These are phyloP conservation scores for Boletus nobilissimus DNA, from an alignment of 1,284 basidiomycete genomes.

Conservation along the genomic window DNA sequence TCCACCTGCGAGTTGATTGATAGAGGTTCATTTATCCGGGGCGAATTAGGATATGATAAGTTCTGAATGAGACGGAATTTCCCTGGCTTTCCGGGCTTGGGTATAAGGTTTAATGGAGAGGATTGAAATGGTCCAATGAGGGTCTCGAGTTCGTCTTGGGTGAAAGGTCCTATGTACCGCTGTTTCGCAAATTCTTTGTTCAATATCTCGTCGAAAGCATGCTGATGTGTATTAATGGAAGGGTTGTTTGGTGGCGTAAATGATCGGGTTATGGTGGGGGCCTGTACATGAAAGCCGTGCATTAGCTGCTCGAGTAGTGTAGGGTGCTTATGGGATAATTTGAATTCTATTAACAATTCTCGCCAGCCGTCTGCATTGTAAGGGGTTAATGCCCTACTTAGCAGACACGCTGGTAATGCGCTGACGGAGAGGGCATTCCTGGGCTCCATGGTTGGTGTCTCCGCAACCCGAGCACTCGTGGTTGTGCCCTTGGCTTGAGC, in stretches of 20 bases:
- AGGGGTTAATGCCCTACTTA: conserved; percentile 31
- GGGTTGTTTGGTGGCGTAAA: conserved; percentile 13
- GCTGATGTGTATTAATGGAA: not conserved
- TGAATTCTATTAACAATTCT: not conserved
- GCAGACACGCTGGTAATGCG: not conserved
- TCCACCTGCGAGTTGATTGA: conserved; percentile 12
- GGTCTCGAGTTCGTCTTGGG: not conserved
- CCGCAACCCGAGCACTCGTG: conserved; percentile 41
- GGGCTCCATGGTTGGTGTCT: conserved; percentile 37
- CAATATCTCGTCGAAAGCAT: not conserved
- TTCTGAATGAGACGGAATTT: conserved; percentile 27
- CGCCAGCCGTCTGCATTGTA: conserved; percentile 40
- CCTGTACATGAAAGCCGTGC: not conserved
- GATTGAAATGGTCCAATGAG: conserved; percentile 23
- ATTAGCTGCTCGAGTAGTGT: not conserved
- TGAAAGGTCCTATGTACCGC: conserved; percentile 19
- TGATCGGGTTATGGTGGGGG: not conserved
- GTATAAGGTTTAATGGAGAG: conserved; percentile 18
- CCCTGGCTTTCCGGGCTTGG: conserved; percentile 11
- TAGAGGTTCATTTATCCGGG: rapidly evolving
- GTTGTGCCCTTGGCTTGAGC: not conserved
- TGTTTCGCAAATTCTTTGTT: not conserved
- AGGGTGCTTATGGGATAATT: not conserved
- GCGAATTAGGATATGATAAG: conserved; percentile 4
- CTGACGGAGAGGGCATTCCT: conserved; percentile 39